These are phyloP conservation scores for Debaryomyces singareniensis DNA, from an alignment of 1,139 yeast genomes.

Conservation along the genomic window DNA sequence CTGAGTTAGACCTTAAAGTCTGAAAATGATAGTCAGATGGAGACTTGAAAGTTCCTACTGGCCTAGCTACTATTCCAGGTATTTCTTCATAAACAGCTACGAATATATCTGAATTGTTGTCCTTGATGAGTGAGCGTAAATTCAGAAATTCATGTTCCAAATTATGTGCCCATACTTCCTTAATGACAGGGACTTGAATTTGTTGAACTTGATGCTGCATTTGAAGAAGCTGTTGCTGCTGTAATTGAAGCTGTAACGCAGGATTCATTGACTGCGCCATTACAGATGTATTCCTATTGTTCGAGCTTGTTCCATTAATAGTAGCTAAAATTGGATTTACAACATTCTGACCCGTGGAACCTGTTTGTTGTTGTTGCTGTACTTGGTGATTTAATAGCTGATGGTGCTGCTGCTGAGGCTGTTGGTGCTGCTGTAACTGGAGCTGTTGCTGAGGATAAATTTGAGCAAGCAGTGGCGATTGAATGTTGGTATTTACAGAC, in stretches of 20 bases:
- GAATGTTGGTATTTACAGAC: constrained; percentile 17
- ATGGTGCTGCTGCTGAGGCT: constrained; percentile 37
- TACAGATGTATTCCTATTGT: constrained; percentile 8
- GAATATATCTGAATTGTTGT: constrained; percentile 51
- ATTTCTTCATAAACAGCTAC: constrained; percentile 86
- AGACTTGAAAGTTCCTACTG: constrained; percentile 90
- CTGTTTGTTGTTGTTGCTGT: constrained; percentile 22
- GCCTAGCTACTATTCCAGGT: constrained; percentile 94
- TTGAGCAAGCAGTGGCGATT: constrained; percentile 35
- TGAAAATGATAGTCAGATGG: constrained; percentile 94
- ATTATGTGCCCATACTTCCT: constrained; percentile 84
- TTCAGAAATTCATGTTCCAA: constrained; percentile 74
- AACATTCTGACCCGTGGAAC: constrained; percentile 12
- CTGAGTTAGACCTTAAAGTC: constrained; percentile 87
- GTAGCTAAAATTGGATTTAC: constrained; percentile 35
- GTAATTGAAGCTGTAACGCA: constrained; percentile 16
- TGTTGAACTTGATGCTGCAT: constrained; percentile 13
- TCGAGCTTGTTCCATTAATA: constrained; percentile 23
- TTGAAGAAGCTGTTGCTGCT: constrained; percentile 13
- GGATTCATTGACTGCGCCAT: constrained; percentile 18
- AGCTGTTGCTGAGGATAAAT: constrained; percentile 29
- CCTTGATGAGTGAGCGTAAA: constrained; percentile 60
- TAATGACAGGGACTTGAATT: constrained; percentile 35
- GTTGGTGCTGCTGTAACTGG: constrained; percentile 15
- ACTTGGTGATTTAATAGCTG: constrained; percentile 31